Evolutionary conservation across 2,329 filamentous ascomycete species (phyloP).

Genomic region (Fusarium sarcochroum): DNA sequence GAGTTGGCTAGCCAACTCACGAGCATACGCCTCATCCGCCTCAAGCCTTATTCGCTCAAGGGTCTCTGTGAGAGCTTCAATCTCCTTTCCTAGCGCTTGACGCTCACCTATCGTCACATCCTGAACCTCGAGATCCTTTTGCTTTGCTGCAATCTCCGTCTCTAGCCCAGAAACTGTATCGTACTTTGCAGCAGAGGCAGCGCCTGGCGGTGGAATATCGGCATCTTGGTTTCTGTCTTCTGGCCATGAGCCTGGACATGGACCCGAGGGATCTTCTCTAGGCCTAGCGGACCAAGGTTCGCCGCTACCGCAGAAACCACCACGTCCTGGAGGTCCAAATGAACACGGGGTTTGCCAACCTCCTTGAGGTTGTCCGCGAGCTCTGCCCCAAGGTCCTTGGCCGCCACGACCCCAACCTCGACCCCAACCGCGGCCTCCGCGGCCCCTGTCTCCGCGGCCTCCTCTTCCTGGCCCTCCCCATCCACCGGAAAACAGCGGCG

Average conservation of each 20-base stretch:
- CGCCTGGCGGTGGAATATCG: conserved; percentile 37
- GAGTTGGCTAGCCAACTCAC: conserved; percentile 53
- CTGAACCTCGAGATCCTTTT: conserved; percentile 46
- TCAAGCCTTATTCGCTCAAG: conserved; percentile 58
- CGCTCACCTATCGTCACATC: conserved; percentile 45
- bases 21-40: conserved; percentile 64
- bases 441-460: conserved; percentile 21
- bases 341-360: conserved; percentile 17
- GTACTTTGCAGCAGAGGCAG: conserved; percentile 55
- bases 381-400: conserved; percentile 18
- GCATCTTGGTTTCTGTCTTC: conserved; percentile 45
- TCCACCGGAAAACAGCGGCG: conserved; percentile 10
- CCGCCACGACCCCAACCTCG: conserved; percentile 27
- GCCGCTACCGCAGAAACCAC: conserved; percentile 14
- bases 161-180: conserved; percentile 54
- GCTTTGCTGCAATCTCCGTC: conserved; percentile 51
- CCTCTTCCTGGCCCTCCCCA: conserved; percentile 29
- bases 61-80: conserved; percentile 56
- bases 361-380: conserved; percentile 17
- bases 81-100: conserved; percentile 51
- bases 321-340: conserved; percentile 21
- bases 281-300: conserved; percentile 2
- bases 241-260: conserved; percentile 55
- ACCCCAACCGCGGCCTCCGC: conserved; percentile 5
- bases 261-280: conserved; percentile 8